A percentile compares a stretch with the other conserved stretches of the same genome.
Evolutionary conservation across 2,329 filamentous ascomycete species (phyloP).

Genomic region (Teratosphaeria pseudoeucalypti): DNA sequence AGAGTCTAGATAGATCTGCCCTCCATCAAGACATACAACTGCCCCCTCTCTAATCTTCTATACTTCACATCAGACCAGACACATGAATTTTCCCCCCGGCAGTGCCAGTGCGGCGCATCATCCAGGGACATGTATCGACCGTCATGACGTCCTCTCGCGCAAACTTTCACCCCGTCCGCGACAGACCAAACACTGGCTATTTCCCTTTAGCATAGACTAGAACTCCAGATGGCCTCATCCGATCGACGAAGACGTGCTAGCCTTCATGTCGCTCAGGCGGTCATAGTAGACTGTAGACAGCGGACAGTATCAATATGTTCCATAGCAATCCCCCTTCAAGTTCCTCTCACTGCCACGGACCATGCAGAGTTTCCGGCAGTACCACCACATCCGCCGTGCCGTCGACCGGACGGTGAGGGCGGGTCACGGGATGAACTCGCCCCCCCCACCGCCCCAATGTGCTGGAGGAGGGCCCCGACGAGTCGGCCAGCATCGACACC

Average conservation of each 20-base stretch:
- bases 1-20: too few relatives aligned
- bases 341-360: neutral
- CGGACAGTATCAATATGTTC: neutral
- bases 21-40: neutral
- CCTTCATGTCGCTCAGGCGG: too few relatives aligned
- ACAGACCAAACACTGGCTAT: neutral
- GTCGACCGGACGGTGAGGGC: neutral
- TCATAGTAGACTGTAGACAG: neutral
- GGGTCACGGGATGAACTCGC: neutral
- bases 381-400: neutral
- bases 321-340: neutral
- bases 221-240: neutral
- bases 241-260: neutral
- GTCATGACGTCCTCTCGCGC: neutral
- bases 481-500: neutral
- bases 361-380: neutral
- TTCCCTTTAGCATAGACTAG: too few relatives aligned
- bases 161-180: neutral
- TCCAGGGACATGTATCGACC: too few relatives aligned
- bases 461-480: neutral
- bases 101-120: neutral
- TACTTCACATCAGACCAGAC: neutral
- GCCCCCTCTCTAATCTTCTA: neutral
- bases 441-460: neutral
- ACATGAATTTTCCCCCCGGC: neutral